Conservation (phyloP, 2,329 filamentous ascomycete genomes). For the Diaporthe sp. region DNA sequence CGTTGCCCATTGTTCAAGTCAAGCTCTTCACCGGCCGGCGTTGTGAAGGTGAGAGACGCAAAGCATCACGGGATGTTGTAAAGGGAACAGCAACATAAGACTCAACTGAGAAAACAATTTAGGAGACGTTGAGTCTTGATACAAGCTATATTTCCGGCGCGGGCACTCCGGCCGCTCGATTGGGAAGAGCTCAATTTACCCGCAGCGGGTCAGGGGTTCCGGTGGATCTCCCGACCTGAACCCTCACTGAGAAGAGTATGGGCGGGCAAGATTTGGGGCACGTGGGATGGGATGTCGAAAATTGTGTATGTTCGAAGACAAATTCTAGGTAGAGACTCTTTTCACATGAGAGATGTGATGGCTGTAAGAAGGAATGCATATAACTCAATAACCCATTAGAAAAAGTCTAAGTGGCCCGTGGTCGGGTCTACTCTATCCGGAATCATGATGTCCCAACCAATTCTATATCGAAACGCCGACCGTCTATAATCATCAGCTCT, state of each 20-base stretch:
- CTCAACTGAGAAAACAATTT: neutral
- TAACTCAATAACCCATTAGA: neutral
- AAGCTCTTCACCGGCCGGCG: neutral
- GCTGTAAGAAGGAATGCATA: neutral
- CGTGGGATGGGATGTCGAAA: neutral
- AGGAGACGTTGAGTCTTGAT: neutral
- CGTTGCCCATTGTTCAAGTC: constrained; percentile 11
- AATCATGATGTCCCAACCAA: neutral
- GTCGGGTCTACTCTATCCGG: constrained; percentile 21
- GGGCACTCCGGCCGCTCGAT: constrained; percentile 18
- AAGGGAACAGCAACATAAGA: neutral
- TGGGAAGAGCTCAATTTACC: constrained; percentile 13
- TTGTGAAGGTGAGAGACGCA: neutral
- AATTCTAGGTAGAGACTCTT: neutral
- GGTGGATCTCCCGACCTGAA: constrained; percentile 1
- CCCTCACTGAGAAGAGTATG: neutral
- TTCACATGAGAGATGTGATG: too few species aligned
- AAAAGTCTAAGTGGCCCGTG: neutral
- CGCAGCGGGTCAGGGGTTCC: constrained; percentile 15
- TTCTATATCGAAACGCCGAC: constrained; percentile 19
- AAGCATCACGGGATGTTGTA: neutral
- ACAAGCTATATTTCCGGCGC: constrained; percentile 11
- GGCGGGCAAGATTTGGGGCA: neutral
- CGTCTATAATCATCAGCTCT: constrained; percentile 10
- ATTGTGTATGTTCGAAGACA: neutral